Conservation (phyloP, 202 grass and related monocot genomes). For the Bolboschoenoplectus hybrid region DNA sequence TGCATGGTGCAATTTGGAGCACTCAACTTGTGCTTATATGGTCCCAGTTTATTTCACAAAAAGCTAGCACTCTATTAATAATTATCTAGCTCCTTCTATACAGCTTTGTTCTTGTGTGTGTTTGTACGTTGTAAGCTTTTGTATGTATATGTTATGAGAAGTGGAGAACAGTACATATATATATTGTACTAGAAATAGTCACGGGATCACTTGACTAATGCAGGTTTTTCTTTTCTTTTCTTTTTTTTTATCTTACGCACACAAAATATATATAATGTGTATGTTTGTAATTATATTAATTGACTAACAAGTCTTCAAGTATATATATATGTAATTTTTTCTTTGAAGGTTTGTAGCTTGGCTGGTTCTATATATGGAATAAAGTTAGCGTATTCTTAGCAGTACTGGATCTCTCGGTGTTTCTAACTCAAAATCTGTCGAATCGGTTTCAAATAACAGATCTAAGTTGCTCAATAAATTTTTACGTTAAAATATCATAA, state of each 20-base stretch:
- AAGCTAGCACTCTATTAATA: neutral
- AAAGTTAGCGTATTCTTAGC: too few species aligned
- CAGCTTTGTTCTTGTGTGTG: neutral
- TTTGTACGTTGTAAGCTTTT: neutral
- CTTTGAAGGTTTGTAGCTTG: neutral
- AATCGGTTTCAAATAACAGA: too few species aligned
- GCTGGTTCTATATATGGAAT: neutral
- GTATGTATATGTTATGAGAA: neutral
- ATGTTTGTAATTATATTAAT: neutral
- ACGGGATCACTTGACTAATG: constrained; percentile 36
- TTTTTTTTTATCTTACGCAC: constrained; percentile 15
- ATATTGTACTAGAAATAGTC: constrained; percentile 16
- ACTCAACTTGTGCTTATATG: constrained; percentile 32
- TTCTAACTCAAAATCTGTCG: too few species aligned
- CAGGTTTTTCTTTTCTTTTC: neutral
- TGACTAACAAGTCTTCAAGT: neutral
- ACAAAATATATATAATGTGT: neutral
- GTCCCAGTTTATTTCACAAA: constrained; percentile 25
- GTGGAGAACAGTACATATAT: neutral
- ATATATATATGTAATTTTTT: neutral
- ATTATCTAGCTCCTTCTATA: neutral
- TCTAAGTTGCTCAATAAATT: too few species aligned
- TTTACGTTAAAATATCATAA: too few species aligned
- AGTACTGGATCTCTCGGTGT: too few species aligned
- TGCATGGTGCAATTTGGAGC: constrained; percentile 31